Percentiles rank a stretch among this genome's conserved stretches.
Evolutionary conservation across 2,329 filamentous ascomycete species (phyloP).

Genomic region (Penicillium sp.): DNA sequence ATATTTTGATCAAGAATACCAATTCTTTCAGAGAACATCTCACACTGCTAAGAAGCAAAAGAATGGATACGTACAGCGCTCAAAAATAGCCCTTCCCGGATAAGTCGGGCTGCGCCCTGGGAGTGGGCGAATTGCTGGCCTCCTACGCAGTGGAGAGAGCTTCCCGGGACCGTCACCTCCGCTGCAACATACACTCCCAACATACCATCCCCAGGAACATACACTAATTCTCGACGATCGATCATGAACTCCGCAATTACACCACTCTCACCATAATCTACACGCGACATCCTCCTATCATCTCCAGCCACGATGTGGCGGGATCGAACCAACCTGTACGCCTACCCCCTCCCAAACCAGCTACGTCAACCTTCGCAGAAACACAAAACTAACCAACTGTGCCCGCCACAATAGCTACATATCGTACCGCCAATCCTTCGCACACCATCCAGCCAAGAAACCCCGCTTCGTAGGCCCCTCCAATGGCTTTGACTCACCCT

Average conservation of each 20-base stretch:
- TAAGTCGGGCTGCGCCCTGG: background rate
- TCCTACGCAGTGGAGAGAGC: conserved; percentile 13
- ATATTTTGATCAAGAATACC: too few relatives aligned
- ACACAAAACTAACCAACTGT: conserved; percentile 14
- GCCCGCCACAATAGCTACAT: conserved; percentile 67
- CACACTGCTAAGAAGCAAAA: too few relatives aligned
- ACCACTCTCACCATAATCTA: conserved; percentile 20
- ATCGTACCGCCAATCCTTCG: conserved; percentile 97
- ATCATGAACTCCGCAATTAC: conserved; percentile 19
- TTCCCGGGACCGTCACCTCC: conserved; percentile 13
- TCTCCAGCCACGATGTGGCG: conserved; percentile 83
- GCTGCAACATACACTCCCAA: conserved; percentile 2
- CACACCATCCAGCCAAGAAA: conserved; percentile 89
- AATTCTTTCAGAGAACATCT: too few relatives aligned
- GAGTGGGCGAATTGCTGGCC: conserved; percentile 1
- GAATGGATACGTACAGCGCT: background rate
- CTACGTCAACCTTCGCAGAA: background rate
- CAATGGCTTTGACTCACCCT: conserved; percentile 63
- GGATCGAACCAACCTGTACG: conserved; percentile 97
- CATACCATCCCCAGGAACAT: background rate
- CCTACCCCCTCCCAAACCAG: conserved; percentile 11
- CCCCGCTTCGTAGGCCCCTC: conserved; percentile 63
- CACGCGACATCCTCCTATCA: conserved; percentile 10
- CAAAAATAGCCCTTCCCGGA: background rate
- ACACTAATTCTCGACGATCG: background rate